These are phyloP conservation scores for Kuraishia hungarica DNA, from an alignment of 805 yeast species.

Conservation along the genomic window DNA sequence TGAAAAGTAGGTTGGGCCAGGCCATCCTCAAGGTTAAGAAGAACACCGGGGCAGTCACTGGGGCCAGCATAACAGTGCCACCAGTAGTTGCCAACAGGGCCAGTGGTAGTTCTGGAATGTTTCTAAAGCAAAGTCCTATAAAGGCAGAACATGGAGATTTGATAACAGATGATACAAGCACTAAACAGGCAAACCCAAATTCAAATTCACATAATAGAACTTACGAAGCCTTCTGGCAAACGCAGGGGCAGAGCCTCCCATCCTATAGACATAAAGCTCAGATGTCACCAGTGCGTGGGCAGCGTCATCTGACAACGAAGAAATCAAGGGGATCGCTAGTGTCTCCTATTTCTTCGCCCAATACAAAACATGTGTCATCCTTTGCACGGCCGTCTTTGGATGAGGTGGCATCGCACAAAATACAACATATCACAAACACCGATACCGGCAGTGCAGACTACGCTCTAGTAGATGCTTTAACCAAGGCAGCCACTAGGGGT, in stretches of 20 bases:
- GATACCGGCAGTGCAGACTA: not conserved
- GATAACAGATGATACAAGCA: not conserved
- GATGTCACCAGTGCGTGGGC: not conserved
- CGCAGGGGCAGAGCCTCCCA: not conserved
- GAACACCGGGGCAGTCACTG: not conserved
- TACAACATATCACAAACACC: not conserved
- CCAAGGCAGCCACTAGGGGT: not conserved
- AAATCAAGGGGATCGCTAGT: not conserved
- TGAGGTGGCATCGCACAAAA: not conserved
- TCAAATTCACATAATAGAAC: not conserved
- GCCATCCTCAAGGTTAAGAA: constrained; percentile 27
- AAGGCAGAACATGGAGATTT: not conserved
- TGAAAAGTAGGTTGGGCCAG: constrained; percentile 25
- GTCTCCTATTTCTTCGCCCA: not conserved
- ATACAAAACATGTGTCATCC: not conserved
- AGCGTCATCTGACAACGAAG: not conserved
- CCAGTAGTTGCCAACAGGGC: not conserved
- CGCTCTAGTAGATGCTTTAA: not conserved
- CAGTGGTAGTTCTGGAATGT: not conserved
- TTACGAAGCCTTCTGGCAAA: constrained; percentile 1
- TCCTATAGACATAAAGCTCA: not conserved
- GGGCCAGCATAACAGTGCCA: not conserved
- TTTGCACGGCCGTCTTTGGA: not conserved
- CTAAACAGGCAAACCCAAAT: not conserved
- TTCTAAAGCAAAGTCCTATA: not conserved